Conservation (phyloP, 495 filamentous ascomycete species). For the Aspergillus affinis region DNA sequence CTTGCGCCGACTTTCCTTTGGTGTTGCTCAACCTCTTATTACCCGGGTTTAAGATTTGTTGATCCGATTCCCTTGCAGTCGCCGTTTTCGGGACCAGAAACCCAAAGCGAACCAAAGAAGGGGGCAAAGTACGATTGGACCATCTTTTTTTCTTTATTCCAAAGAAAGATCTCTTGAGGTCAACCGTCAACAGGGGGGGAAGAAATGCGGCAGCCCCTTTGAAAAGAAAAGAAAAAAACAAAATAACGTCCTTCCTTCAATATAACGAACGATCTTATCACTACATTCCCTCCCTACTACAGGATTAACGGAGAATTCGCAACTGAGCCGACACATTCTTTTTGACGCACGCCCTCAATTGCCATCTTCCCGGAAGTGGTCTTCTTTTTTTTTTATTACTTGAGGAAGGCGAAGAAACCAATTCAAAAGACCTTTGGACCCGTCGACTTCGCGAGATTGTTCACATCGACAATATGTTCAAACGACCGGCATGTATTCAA, state of each 20-base stretch:
- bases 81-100: conserved; percentile 4
- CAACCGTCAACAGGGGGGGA: conserved; percentile 19
- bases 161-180: conserved; percentile 5
- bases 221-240: conserved; percentile 5
- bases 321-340: conserved; percentile 21
- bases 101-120: conserved; percentile 10
- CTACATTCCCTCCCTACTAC: conserved; percentile 26
- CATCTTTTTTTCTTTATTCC: background rate
- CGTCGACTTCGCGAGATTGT: background rate
- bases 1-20: background rate
- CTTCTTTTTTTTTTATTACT: conserved; percentile 1
- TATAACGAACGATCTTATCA: conserved; percentile 25
- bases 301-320: conserved; percentile 19
- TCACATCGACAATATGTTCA: conserved; percentile 35
- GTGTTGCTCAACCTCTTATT: conserved; percentile 1
- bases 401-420: background rate
- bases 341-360: conserved; percentile 11
- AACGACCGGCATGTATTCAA: conserved; percentile 39
- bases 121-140: background rate
- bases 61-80: conserved; percentile 9
- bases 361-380: conserved; percentile 10
- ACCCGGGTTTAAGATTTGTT: background rate
- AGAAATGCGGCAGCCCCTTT: conserved; percentile 28
- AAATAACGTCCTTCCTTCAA: conserved; percentile 12
- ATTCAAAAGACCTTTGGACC: conserved; percentile 1